These are phyloP conservation scores for Carallia brachiata DNA, from an alignment of 345 rosid genomes.

Conservation along the genomic window DNA sequence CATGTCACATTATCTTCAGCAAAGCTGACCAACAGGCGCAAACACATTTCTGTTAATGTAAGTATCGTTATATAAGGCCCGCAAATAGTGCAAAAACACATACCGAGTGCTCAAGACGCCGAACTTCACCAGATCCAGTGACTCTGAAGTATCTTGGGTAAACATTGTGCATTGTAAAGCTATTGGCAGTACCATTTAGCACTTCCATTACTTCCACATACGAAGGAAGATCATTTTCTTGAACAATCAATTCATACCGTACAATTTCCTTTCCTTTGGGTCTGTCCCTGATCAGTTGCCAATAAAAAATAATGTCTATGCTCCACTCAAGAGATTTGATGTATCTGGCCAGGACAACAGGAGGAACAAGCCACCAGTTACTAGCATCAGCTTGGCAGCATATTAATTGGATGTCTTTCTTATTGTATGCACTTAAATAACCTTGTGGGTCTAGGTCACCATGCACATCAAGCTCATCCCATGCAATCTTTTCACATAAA, in stretches of 20 bases:
- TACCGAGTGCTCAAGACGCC: conserved; percentile 39
- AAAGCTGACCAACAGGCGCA: not conserved
- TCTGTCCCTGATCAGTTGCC: conserved; percentile 42
- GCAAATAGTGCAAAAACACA: not conserved
- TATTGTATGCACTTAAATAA: conserved; percentile 32
- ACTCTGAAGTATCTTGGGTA: conserved; percentile 49
- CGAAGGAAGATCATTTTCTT: conserved; percentile 38
- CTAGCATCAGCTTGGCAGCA: conserved; percentile 55
- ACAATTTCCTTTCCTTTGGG: conserved; percentile 49
- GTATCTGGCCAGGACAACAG: conserved; percentile 40
- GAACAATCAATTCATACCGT: conserved; percentile 35
- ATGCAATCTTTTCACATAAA: conserved; percentile 40
- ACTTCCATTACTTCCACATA: conserved; percentile 35
- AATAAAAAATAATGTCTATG: conserved; percentile 40
- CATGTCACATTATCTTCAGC: not conserved
- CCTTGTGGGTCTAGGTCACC: conserved; percentile 38
- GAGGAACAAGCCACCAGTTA: conserved; percentile 42
- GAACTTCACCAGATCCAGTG: conserved; percentile 50
- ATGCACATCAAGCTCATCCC: conserved; percentile 27
- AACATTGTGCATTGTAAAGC: conserved; percentile 36
- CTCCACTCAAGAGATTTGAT: conserved; percentile 30
- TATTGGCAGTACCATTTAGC: conserved; percentile 35
- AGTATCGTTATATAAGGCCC: not conserved
- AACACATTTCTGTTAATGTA: not conserved
- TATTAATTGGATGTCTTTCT: conserved; percentile 44